Evolutionary conservation across 495 filamentous ascomycete genomes (phyloP), one percentile per base, ranked within the genome.

Genomic region (Viridothelium virens): DNA sequence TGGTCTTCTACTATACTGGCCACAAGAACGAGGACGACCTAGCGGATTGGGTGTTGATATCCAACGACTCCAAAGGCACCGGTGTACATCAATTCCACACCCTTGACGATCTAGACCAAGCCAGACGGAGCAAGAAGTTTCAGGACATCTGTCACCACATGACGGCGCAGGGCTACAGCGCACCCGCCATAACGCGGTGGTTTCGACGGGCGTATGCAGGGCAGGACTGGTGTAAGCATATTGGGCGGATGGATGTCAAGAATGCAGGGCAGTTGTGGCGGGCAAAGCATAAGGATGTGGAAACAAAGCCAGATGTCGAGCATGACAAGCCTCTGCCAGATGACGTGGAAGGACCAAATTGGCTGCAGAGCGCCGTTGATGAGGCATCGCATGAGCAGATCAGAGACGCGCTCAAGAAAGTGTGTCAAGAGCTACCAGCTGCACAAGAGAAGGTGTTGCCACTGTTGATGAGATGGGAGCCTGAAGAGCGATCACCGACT

Each of bases 391-490:
- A 33, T 34, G 5, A 59, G 53, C 53, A 59, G 53, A 10, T 59
- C 53, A 59, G 36, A 18, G 53, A 36, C 18, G 31, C 18, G 25
- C 10, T 59, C 5, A 59, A 59, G 53, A 36, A 18, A 33, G 7
- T 59, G 6, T 59, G 53, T 59, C n/a, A 36, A 33, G 53, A 59
- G 31, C 5, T 59, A 7, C 53, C 53, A 36, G 5, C 53, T 14
- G 31, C 14, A 36, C 53, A 36, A 4, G 25, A 59, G 14, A 59
- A 59, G 25, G 10, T 59, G 31, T 34, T 59, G 7, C 53, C 53
- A 14, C 10, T 14, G 18, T 59, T 59, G 53, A 59, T 59, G 53
- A 59, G 36, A 59, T 59, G 53, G 53, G 53, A 59, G 31, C 53
- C 53, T 3, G 25, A 59, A 59, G 53, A 59, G 36, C n/a, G 53